Conservation (phyloP, 2,329 filamentous ascomycete species). For the Trichoderma sp. region DNA sequence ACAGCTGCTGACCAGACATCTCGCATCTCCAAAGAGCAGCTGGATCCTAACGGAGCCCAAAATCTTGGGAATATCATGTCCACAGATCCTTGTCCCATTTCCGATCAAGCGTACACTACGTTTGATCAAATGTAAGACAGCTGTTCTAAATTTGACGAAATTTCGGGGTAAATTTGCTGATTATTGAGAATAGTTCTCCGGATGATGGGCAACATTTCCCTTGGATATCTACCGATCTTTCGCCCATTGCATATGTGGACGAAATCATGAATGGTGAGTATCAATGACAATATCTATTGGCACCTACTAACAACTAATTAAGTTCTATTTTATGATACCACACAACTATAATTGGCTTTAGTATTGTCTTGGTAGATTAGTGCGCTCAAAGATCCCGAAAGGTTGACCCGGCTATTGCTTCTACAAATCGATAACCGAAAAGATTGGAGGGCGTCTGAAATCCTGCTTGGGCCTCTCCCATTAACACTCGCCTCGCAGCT, state of each 20-base stretch:
- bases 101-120: too few species aligned
- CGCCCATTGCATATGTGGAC: neutral
- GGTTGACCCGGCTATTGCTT: neutral
- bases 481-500: neutral
- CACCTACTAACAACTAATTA: neutral
- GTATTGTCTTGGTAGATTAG: fast-evolving
- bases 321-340: neutral
- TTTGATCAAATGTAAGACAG: too few species aligned
- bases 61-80: too few species aligned
- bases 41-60: too few species aligned
- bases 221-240: neutral
- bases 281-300: neutral
- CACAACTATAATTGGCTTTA: neutral
- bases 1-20: too few species aligned
- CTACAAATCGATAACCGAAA: neutral
- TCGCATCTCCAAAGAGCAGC: too few species aligned
- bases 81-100: too few species aligned
- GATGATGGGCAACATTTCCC: neutral
- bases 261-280: neutral
- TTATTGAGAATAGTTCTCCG: too few species aligned
- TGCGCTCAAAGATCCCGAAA: neutral
- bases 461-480: neutral
- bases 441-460: neutral
- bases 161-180: too few species aligned
- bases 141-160: too few species aligned